Percentiles rank a stretch among this genome's conserved stretches.
These are phyloP conservation scores for Polytrichum commune DNA, from an alignment of 225 moss, liverwort and hornwort species.

Conservation along the genomic window DNA sequence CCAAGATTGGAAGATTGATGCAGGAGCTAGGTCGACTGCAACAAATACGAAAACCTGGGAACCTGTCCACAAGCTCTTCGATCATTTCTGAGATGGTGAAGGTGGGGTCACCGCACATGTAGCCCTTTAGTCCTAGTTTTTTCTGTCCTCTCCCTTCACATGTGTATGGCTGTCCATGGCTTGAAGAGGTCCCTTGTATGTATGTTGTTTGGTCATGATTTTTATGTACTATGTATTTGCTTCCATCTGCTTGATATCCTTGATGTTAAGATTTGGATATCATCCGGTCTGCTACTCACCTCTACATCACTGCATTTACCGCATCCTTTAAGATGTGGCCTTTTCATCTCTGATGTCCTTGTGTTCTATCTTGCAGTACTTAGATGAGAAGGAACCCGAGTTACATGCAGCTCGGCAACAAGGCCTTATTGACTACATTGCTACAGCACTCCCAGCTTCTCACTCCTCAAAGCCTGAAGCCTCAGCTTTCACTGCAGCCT, in stretches of 20 bases:
- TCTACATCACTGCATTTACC: too few species aligned
- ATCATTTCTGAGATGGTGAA: slow-evolving; percentile 35
- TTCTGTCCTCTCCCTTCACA: not conserved
- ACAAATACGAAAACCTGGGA: slow-evolving; percentile 19
- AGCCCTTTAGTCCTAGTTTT: not conserved
- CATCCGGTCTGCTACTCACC: too few species aligned
- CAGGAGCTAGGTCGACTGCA: slow-evolving; percentile 34
- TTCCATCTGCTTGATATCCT: too few species aligned
- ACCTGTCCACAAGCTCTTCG: slow-evolving; percentile 15
- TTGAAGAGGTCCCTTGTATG: too few species aligned
- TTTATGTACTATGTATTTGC: too few species aligned
- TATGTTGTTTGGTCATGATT: too few species aligned
- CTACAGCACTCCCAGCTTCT: slow-evolving; percentile 8
- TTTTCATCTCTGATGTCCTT: not conserved
- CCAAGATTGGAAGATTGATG: slow-evolving; percentile 30
- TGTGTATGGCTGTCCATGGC: too few species aligned
- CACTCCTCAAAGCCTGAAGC: slow-evolving; percentile 25
- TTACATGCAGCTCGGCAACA: slow-evolving; percentile 33
- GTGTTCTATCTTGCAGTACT: slow-evolving; percentile 16
- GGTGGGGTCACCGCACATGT: not conserved
- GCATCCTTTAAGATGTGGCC: slow-evolving; percentile 8
- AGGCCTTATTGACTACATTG: slow-evolving; percentile 20
- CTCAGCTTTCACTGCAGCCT: slow-evolving; percentile 18
- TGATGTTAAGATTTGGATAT: too few species aligned
- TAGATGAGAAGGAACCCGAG: slow-evolving; percentile 27